A percentile compares a stretch with the other conserved stretches of the same genome.
phyloP scores from a whole-genome alignment of 495 filamentous ascomycete species.

The Penicillium chermesinum region DNA sequence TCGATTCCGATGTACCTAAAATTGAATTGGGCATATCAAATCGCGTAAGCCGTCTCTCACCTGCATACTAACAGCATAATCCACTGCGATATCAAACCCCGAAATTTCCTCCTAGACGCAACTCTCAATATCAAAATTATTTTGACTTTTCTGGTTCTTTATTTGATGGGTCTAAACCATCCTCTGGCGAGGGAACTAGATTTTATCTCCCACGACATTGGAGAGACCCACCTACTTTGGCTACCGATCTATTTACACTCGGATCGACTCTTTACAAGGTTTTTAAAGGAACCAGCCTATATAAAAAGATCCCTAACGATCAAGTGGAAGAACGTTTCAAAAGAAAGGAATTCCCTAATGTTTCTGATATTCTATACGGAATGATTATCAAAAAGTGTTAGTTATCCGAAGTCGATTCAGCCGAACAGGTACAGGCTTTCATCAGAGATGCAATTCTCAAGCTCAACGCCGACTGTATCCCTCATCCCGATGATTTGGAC shows the following conservation, averaged over 20 bases:
- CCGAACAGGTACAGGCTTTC: slow-evolving; percentile 10
- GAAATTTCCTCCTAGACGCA: slow-evolving; percentile 23
- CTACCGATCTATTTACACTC: slow-evolving; percentile 18
- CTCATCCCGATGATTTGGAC: too few species aligned
- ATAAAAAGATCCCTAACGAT: slow-evolving; percentile 19
- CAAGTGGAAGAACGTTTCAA: slow-evolving; percentile 19
- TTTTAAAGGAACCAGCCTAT: slow-evolving; percentile 21
- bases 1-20: slow-evolving; percentile 13
- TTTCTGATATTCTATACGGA: slow-evolving; percentile 20
- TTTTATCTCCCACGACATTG: slow-evolving; percentile 18
- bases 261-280: slow-evolving; percentile 26
- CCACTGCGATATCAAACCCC: slow-evolving; percentile 21
- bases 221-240: slow-evolving; percentile 13
- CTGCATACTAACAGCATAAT: slow-evolving; percentile 15
- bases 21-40: slow-evolving; percentile 19
- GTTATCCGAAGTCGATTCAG: slow-evolving; percentile 15
- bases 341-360: slow-evolving; percentile 22
- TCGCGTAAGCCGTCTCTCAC: slow-evolving; percentile 17
- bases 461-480: too few species aligned
- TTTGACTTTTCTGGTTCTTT: slow-evolving; percentile 26
- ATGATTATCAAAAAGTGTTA: slow-evolving; percentile 22
- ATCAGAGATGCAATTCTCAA: slow-evolving; percentile 4
- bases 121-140: slow-evolving; percentile 20
- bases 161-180: slow-evolving; percentile 21
- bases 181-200: slow-evolving; percentile 16